phyloP scores from a whole-genome alignment of 495 filamentous ascomycete genomes.

The Parathielavia appendiculata region DNA sequence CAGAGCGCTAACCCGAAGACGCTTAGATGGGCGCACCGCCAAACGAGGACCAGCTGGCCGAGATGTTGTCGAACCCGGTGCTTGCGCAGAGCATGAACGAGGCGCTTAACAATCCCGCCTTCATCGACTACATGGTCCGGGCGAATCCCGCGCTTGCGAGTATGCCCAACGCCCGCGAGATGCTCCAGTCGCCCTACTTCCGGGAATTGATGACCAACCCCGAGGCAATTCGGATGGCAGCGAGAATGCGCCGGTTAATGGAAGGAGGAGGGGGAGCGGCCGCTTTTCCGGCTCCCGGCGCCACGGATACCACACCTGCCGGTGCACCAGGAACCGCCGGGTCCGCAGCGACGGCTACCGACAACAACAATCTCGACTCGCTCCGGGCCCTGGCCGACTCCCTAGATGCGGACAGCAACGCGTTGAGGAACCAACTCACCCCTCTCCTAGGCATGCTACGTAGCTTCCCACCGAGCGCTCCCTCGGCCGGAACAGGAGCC shows the following conservation, averaged over 20 bases:
- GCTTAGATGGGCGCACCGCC: constrained; percentile 85
- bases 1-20: constrained; percentile 25
- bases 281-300: constrained; percentile 81
- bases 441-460: constrained; percentile 53
- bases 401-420: neutral
- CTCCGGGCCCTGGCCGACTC: constrained; percentile 38
- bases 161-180: constrained; percentile 74
- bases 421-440: constrained; percentile 64
- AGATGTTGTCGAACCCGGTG: constrained; percentile 81
- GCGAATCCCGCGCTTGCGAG: constrained; percentile 82
- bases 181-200: constrained; percentile 80
- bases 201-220: constrained; percentile 96
- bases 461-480: constrained; percentile 21
- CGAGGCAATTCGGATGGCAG: constrained; percentile 68
- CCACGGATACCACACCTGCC: constrained; percentile 63
- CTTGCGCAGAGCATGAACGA: constrained; percentile 83
- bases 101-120: constrained; percentile 84
- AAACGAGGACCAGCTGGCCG: constrained; percentile 67
- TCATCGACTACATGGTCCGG: constrained; percentile 88
- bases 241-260: constrained; percentile 71
- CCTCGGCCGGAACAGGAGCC: constrained; percentile 2
- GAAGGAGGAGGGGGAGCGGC: constrained; percentile 43
- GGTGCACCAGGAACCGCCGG: constrained; percentile 31
- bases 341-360: constrained; percentile 18
- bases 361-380: constrained; percentile 8